Evolutionary conservation across 75 land plant species (phyloP).

Genomic region (Chamaecyparis obtusa): DNA sequence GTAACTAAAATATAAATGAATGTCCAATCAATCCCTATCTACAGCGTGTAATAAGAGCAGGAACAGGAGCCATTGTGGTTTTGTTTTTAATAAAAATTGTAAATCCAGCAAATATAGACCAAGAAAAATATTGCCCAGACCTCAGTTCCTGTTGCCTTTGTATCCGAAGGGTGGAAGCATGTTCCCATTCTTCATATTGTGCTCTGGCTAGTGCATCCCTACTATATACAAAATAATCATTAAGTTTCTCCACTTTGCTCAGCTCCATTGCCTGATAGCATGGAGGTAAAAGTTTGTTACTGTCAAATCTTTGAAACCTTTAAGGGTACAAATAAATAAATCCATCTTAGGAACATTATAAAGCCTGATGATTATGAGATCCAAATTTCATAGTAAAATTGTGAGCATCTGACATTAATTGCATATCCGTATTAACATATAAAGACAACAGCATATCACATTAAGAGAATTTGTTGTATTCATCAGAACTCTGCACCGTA

Average conservation of each 20-base stretch:
- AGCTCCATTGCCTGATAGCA: constrained; percentile 33
- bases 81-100: not conserved
- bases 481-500: not conserved
- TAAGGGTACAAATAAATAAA: not conserved
- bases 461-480: not conserved
- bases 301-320: not conserved
- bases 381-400: not conserved
- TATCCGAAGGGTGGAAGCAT: constrained; percentile 17
- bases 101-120: not conserved
- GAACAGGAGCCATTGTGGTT: not conserved
- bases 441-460: not conserved
- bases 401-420: not conserved
- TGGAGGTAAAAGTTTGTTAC: not conserved
- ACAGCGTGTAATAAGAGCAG: not conserved
- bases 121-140: constrained; percentile 12
- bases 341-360: not conserved
- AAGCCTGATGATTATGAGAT: not conserved
- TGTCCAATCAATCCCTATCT: not conserved
- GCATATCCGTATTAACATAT: not conserved
- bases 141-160: constrained; percentile 28
- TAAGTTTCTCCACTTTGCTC: constrained; percentile 29
- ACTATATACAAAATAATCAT: constrained; percentile 31
- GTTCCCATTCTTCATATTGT: constrained; percentile 33
- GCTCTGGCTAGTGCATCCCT: constrained; percentile 41
- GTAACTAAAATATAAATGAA: no score